These are phyloP conservation scores for Ophiocordyceps polyrhachis-furcata DNA, from an alignment of 2,329 filamentous ascomycete species.

Conservation along the genomic window DNA sequence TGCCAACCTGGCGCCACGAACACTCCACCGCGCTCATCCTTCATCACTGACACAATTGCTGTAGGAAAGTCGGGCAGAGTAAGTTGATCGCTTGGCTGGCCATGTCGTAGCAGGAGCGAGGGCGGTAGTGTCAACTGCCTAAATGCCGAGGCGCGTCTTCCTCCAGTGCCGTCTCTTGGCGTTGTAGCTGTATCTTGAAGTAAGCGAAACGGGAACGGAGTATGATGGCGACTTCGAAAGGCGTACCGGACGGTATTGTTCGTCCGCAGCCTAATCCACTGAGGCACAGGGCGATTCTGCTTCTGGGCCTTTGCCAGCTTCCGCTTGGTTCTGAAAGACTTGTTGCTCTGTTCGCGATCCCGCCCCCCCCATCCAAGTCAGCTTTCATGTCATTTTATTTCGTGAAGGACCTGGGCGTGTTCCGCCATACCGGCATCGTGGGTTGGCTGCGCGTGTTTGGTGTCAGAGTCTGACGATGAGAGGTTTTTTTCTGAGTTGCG, in stretches of 20 bases:
- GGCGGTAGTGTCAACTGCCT: conserved; percentile 34
- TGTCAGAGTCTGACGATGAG: conserved; percentile 14
- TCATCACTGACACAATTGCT: neutral
- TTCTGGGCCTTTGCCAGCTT: conserved; percentile 99
- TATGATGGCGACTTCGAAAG: neutral
- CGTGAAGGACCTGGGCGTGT: neutral
- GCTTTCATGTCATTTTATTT: neutral
- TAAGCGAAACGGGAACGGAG: conserved; percentile 3
- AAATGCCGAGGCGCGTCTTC: conserved; percentile 99
- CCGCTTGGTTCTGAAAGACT: conserved; percentile 99
- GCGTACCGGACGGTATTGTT: conserved; percentile 98
- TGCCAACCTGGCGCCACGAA: neutral
- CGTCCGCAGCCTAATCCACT: conserved; percentile 98
- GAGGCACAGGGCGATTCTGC: conserved; percentile 98
- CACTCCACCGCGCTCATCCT: neutral
- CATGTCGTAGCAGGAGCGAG: conserved; percentile 8
- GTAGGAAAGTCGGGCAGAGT: neutral
- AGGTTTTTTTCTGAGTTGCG: conserved; percentile 12
- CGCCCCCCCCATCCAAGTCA: neutral
- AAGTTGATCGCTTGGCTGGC: conserved; percentile 5
- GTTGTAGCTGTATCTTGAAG: conserved; percentile 62
- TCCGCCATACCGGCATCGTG: conserved; percentile 22
- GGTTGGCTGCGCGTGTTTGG: conserved; percentile 19
- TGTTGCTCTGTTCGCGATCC: conserved; percentile 62
- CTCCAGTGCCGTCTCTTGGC: conserved; percentile 99